Base-by-base conservation (phyloP, 768 basidiomycete species). In the Kwoniella newhampshirensis region DNA sequence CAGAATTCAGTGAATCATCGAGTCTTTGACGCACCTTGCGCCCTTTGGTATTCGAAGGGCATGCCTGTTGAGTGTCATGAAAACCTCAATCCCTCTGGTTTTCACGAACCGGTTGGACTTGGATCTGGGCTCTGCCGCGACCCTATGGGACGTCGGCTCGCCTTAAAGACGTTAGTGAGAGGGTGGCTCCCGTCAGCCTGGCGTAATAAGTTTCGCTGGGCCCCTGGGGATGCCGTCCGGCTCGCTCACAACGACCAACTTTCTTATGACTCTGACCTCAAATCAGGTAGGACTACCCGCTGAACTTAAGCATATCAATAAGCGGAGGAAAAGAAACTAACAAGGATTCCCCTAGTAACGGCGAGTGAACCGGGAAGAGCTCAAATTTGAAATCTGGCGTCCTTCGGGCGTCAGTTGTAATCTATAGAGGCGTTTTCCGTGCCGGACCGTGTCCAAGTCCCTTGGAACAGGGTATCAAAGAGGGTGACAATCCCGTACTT, bases 261-360 rank as follows among this genome's bases (percentile, higher is more conserved):
- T 59, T 62, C 51, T 41, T 49, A 53, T 48, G 51, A 60, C 55
- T 60, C 64, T 82, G 85, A 84, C 84, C 85, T 86, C 85, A 85
- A 83, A 85, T 86, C 84, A 84, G 83, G 84, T 82, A 84, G 84
- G 85, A 84, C 81, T 86, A 86, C 86, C 85, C 83, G 82, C 85
- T 85, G 84, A 86, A 86, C 84, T 86, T 86, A 86, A 86, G 86
- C 85, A 86, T 86, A 86, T 86, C 84, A 87, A 85, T 86, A 86
- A 87, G 86, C 82, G 83, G 85, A 86, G 86, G 86, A 86, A 86
- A 87, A 87, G 86, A 86, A 87, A 87, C 85, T 86, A 87, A 87
- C 86, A 82, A 85, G 85, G 86, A 86, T 86, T 87, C 84, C 86
- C 84, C 81, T 84, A 86, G 86, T 86, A 86, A 84, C 86, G 84